phyloP scores from a whole-genome alignment of 768 basidiomycete genomes.

The Tulasnella sp. region DNA sequence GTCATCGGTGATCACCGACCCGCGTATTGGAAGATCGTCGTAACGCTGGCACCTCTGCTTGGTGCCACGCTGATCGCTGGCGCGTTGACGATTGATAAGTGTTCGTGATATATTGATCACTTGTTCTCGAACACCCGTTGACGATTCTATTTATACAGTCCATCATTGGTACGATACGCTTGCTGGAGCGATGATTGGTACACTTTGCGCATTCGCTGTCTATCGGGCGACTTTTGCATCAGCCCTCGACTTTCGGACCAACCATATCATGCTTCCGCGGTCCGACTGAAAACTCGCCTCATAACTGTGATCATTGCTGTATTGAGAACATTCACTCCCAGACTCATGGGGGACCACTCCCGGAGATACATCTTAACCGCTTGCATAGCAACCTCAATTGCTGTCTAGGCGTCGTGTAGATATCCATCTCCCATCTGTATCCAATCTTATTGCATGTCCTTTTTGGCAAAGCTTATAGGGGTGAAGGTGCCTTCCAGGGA shows the following conservation, averaged over 20 bases:
- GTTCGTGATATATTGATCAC: slow-evolving; percentile 22
- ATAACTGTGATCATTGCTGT: no score
- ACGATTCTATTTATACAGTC: slow-evolving; percentile 1
- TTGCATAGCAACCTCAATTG: no score
- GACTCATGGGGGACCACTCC: no score
- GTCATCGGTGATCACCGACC: slow-evolving; percentile 48
- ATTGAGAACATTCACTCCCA: no score
- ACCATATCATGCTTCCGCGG: slow-evolving; percentile 45
- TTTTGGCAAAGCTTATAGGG: no score
- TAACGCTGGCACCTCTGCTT: slow-evolving; percentile 44
- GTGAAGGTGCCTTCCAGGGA: no score
- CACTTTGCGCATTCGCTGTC: slow-evolving; percentile 37
- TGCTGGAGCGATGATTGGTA: slow-evolving; percentile 42
- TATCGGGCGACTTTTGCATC: slow-evolving; percentile 48
- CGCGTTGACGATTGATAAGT: slow-evolving; percentile 46
- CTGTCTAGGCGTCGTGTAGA: no score
- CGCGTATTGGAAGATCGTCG: slow-evolving; percentile 52
- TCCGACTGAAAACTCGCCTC: no score
- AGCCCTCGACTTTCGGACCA: slow-evolving; percentile 46
- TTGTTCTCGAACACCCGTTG: neutral
- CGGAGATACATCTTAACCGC: no score
- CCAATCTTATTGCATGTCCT: no score
- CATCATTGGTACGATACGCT: slow-evolving; percentile 52
- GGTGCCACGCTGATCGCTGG: slow-evolving; percentile 47
- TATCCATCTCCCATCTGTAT: no score